Base-by-base conservation (phyloP, 768 basidiomycete genomes). In the Phlebiopsis gigantea region DNA sequence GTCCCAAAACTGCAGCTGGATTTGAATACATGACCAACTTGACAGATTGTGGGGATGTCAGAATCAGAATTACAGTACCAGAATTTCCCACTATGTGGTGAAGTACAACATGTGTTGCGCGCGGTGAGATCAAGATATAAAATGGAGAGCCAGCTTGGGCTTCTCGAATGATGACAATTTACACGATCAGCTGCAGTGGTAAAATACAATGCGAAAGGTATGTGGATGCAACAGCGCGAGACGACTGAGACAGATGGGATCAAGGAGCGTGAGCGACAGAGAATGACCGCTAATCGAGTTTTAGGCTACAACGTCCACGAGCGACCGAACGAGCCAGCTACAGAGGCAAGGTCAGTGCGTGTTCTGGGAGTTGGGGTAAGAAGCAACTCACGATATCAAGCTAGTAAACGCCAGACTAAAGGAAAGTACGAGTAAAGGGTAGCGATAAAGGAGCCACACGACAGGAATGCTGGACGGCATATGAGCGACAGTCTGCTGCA, bases 181-280 rank as follows among this genome's bases (percentile, higher is more conserved):
- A 39, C 34, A 39, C 34, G 17, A 39, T 39, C 34, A 12, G 34
- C 34, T 39, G 34, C 34, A 39, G 34, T 19, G 44, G 22, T 51
- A 51, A 31, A 51, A 51, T 51, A 51, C 50, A 51, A 31, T 51
- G 50, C 50, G 50, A 25, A 25, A 25, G 19, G 44, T 19, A 45
- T 21, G 24, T 25, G 19, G 24, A 45, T 25, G 31, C 50, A 51
- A 51, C 29, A n/a, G 8, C n/a, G n/a, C n/a, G n/a, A n/a, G n/a
- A 21, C 19, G 31, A 51, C 34, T 31, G 24, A 39, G 30, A 21
- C 29, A 51, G 34, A 21, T n/a, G 47, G 19, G 22, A 29, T 4
- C 47, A 51, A 51, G 21, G 50, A 51, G 34, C 34, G 50, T 51
- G 50, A 31, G 25, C 30, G 34, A 51, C 50, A 51, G 24, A 24